These are phyloP conservation scores for Ophiosphaerella herpotricha DNA, from an alignment of 2,329 filamentous ascomycete genomes.

Conservation along the genomic window DNA sequence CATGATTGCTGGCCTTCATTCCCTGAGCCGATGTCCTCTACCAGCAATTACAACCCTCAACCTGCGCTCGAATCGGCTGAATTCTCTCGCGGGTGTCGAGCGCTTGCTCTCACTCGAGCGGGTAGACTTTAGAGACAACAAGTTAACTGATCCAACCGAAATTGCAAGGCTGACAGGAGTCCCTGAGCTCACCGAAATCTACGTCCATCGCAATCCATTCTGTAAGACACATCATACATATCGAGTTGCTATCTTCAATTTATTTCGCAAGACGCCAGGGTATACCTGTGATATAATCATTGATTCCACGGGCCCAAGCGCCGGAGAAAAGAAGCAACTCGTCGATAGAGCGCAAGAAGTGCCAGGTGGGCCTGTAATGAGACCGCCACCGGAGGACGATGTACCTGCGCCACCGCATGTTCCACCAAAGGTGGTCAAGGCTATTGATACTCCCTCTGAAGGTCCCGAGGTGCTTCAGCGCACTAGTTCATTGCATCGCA, in stretches of 20 bases:
- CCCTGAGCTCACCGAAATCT: constrained; percentile 89
- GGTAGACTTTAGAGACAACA: constrained; percentile 89
- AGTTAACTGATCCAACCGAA: constrained; percentile 86
- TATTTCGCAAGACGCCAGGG: constrained; percentile 88
- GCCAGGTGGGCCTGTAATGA: constrained; percentile 76
- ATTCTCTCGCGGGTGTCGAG: constrained; percentile 87
- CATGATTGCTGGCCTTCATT: constrained; percentile 95
- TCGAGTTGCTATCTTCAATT: constrained; percentile 89
- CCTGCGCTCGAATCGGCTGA: constrained; percentile 83
- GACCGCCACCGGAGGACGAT: constrained; percentile 66
- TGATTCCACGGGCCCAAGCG: constrained; percentile 81
- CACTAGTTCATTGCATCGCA: constrained; percentile 37
- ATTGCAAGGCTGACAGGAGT: constrained; percentile 87
- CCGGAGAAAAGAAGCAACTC: constrained; percentile 81
- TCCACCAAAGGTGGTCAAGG: constrained; percentile 61
- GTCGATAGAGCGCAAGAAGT: constrained; percentile 80
- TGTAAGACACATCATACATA: constrained; percentile 84
- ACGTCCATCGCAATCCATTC: constrained; percentile 90
- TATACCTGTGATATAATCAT: constrained; percentile 90
- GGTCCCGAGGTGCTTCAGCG: constrained; percentile 23
- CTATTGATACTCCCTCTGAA: constrained; percentile 26
- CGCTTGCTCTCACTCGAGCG: constrained; percentile 85
- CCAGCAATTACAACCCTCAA: constrained; percentile 94
- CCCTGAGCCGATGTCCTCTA: constrained; percentile 80
- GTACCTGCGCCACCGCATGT: constrained; percentile 58